These are phyloP conservation scores for Pichia sp. DNA, from an alignment of 1,139 yeast species.

Conservation along the genomic window DNA sequence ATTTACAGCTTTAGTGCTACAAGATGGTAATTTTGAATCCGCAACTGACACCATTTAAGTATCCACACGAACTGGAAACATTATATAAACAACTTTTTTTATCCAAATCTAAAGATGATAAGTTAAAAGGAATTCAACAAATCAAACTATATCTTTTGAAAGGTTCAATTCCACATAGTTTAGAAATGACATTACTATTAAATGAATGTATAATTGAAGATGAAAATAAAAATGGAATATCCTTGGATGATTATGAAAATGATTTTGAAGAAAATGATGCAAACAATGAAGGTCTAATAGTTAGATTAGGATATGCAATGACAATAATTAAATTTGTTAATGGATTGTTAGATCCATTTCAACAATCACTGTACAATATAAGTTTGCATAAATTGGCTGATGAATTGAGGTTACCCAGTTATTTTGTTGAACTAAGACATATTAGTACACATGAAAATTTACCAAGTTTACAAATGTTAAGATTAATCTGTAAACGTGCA, in stretches of 20 bases:
- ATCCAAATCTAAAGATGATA: neutral
- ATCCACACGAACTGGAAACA: slow-evolving; percentile 8
- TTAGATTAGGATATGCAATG: slow-evolving; percentile 61
- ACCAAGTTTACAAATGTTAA: slow-evolving; percentile 63
- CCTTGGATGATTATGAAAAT: slow-evolving; percentile 2
- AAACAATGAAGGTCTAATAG: slow-evolving; percentile 16
- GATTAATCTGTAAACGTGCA: slow-evolving; percentile 54
- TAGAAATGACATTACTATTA: slow-evolving; percentile 64
- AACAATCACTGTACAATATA: slow-evolving; percentile 70
- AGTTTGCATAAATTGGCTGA: slow-evolving; percentile 74
- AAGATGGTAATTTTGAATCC: neutral
- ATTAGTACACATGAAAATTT: slow-evolving; percentile 84
- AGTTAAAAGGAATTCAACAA: slow-evolving; percentile 35
- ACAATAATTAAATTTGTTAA: slow-evolving; percentile 82
- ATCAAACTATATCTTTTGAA: slow-evolving; percentile 58
- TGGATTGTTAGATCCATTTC: slow-evolving; percentile 83
- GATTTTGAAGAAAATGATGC: neutral
- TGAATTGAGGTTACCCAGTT: slow-evolving; percentile 62
- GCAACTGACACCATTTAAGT: slow-evolving; percentile 15
- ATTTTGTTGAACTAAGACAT: slow-evolving; percentile 87
- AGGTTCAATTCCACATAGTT: slow-evolving; percentile 72
- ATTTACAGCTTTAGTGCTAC: neutral
- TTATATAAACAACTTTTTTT: slow-evolving; percentile 3
- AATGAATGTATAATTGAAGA: slow-evolving; percentile 50
- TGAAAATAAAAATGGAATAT: slow-evolving; percentile 26